Conservation (phyloP, 2,329 filamentous ascomycete genomes). For the Nothophaeocryptopus gaeumannii region DNA sequence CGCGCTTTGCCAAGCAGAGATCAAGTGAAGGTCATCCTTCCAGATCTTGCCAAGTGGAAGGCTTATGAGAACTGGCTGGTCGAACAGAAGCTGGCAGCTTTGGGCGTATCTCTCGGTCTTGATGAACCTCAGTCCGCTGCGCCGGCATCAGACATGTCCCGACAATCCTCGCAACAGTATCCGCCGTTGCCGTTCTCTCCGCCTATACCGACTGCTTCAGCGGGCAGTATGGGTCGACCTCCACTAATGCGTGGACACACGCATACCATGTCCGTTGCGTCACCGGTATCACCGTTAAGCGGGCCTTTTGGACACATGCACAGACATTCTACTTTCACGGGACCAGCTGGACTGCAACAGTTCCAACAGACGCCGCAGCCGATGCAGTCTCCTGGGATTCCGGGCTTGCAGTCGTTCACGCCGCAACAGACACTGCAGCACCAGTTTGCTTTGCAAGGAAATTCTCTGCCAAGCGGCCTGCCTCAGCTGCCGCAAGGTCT, state of each 20-base stretch:
- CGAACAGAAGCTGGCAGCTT: conserved; percentile 86
- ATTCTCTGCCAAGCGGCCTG: background rate
- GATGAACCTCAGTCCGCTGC: conserved; percentile 60
- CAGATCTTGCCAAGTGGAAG: conserved; percentile 71
- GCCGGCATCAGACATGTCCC: conserved; percentile 55
- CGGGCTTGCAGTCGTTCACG: conserved; percentile 42
- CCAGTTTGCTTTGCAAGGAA: conserved; percentile 19
- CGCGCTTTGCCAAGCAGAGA: conserved; percentile 40
- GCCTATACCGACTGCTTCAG: conserved; percentile 75
- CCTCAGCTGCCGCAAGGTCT: conserved; percentile 17
- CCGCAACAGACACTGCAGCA: conserved; percentile 16
- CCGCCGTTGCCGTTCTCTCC: conserved; percentile 78
- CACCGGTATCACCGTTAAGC: conserved; percentile 67
- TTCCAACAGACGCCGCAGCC: conserved; percentile 15
- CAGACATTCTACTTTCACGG: conserved; percentile 67
- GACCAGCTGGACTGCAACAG: conserved; percentile 59
- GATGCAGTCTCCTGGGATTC: conserved; percentile 43
- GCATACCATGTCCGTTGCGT: conserved; percentile 64
- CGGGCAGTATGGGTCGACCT: conserved; percentile 54
- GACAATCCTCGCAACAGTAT: conserved; percentile 67
- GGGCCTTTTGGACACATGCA: conserved; percentile 59
- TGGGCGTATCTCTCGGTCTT: conserved; percentile 79
- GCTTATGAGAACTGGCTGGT: conserved; percentile 77
- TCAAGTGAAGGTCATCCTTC: conserved; percentile 61
- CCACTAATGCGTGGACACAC: conserved; percentile 35